Base-by-base conservation (phyloP, 2,329 filamentous ascomycete genomes). In the Calonectria naviculata region DNA sequence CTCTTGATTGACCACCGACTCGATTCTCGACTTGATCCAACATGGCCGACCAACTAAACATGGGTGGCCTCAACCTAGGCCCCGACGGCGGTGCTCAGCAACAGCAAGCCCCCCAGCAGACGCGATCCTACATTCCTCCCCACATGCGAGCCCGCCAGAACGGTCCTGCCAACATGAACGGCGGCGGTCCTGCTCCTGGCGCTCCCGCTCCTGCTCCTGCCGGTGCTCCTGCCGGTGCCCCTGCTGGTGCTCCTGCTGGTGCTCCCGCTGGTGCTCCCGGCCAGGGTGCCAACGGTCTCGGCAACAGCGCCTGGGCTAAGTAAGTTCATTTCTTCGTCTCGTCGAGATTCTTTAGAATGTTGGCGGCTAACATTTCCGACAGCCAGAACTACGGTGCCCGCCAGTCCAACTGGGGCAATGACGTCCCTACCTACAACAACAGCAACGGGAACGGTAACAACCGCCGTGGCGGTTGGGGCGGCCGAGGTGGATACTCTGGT, bases 21-120 rank as follows among this genome's bases (percentile, higher is more conserved):
- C 69, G 67, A 78, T 75, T 76, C 68, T 64, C 73, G 67, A 73
- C 68, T 66, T 63, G 70, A 79, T 80, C 80, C 86, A 92, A 84
- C 82, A 95, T 95, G 93, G 93, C 93, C 83, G 93, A 94, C 81
- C 92, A 95, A 88, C 89, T 97, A 80, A 94, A 95, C 88, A 95
- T 96, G 90, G 90, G 89, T 82, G 91, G 91, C 82, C 88, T 96
- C 80, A 92, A 86, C 84, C 87, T 96, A 75, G 91, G 85, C 69
- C 82, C 83, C 70, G 83, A 83, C 36, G 83, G 80, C 67, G 75
- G 64, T 31, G 29, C 64, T 21, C 64, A 63, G 41, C 78, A 58
- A 80, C 82, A 67, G 66, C 77, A 79, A 56, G 76, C 74, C 65
- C 73, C 72, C 73, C 61, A 78, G 70, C 75, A 80, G 75, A 73